A percentile compares a stretch with the other conserved stretches of the same genome.
These are phyloP conservation scores for Ilex aquifolium DNA, from an alignment of 257 asterid genomes.

Conservation along the genomic window DNA sequence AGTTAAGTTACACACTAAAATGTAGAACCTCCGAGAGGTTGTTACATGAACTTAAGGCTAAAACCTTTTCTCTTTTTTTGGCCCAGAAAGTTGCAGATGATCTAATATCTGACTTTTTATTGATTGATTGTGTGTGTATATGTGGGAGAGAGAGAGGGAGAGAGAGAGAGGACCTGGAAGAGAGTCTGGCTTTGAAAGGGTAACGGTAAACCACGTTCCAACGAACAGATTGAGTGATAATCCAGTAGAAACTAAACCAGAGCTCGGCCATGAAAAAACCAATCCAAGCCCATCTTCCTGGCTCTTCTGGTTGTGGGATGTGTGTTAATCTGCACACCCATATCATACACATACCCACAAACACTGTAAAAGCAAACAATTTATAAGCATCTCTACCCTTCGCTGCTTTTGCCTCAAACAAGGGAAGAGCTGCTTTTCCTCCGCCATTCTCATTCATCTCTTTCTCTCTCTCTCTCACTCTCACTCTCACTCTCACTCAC, in stretches of 20 bases:
- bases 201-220: conserved; percentile 38
- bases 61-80: too few relatives aligned
- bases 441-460: conserved; percentile 11
- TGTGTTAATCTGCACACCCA: conserved; percentile 40
- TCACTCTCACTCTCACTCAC: background rate
- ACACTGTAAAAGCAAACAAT: conserved; percentile 25
- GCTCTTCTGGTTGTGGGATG: conserved; percentile 31
- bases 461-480: background rate
- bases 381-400: conserved; percentile 27
- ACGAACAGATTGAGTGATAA: conserved; percentile 56
- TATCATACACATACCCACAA: conserved; percentile 24
- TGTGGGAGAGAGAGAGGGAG: background rate
- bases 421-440: conserved; percentile 10
- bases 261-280: conserved; percentile 45
- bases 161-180: conserved; percentile 23
- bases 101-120: too few relatives aligned
- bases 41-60: too few relatives aligned
- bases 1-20: too few relatives aligned
- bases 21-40: too few relatives aligned
- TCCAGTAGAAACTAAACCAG: conserved; percentile 56
- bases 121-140: too few relatives aligned
- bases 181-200: conserved; percentile 47
- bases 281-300: conserved; percentile 50
- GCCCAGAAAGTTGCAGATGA: too few relatives aligned
- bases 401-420: conserved; percentile 49